phyloP scores from a whole-genome alignment of 805 yeast genomes.

The Tetrapisispora iriomotensis region DNA sequence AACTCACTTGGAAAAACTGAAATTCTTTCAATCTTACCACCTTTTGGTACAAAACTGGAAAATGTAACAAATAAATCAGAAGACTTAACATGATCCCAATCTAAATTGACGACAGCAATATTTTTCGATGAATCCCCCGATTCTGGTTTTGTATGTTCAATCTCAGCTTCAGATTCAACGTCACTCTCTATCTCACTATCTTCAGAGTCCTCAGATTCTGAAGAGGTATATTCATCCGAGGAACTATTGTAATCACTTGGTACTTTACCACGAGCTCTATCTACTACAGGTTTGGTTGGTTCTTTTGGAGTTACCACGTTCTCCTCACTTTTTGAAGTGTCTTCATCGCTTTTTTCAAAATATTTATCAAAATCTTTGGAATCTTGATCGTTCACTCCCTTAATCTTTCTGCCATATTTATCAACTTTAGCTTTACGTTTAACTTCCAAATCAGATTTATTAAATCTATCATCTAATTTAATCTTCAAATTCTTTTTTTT shows the following conservation, averaged over 20 bases:
- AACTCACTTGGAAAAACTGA: constrained; percentile 79
- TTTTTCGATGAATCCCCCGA: constrained; percentile 76
- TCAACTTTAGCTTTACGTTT: constrained; percentile 60
- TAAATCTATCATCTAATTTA: constrained; percentile 79
- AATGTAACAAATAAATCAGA: constrained; percentile 85
- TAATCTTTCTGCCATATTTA: constrained; percentile 71
- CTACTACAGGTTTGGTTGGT: constrained; percentile 16
- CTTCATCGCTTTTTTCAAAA: constrained; percentile 38
- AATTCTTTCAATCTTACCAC: constrained; percentile 60
- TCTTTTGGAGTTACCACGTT: constrained; percentile 16
- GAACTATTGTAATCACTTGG: constrained; percentile 34
- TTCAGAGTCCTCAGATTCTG: constrained; percentile 35
- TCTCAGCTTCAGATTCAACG: constrained; percentile 46
- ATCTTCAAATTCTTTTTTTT: constrained; percentile 60
- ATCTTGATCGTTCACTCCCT: constrained; percentile 21
- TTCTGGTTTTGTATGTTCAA: constrained; percentile 55
- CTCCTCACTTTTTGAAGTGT: constrained; percentile 14
- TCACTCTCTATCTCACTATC: constrained; percentile 38
- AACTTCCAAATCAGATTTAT: constrained; percentile 48
- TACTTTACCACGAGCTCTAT: constrained; percentile 65
- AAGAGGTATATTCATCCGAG: constrained; percentile 37
- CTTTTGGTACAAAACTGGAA: constrained; percentile 69
- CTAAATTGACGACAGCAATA: constrained; percentile 89
- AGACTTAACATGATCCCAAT: constrained; percentile 93
- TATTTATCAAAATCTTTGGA: constrained; percentile 52